phyloP scores from a whole-genome alignment of 495 filamentous ascomycete genomes.

The Hyaloscypha bicolor region DNA sequence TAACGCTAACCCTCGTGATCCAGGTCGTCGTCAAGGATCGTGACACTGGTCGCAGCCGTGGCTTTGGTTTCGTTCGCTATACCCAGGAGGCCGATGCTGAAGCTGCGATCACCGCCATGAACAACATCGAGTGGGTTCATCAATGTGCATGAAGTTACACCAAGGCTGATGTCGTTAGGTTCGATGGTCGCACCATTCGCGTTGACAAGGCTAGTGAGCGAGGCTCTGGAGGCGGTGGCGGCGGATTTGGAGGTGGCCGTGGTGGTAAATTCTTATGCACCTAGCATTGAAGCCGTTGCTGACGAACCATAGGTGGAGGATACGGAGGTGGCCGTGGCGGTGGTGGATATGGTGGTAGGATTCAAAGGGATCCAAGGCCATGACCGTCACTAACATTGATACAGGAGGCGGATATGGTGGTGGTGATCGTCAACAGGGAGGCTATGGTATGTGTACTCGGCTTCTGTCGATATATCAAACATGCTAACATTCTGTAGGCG shows the following conservation, averaged over 20 bases:
- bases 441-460: conserved; percentile 16
- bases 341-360: conserved; percentile 20
- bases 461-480: background rate
- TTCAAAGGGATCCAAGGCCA: background rate
- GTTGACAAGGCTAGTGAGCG: conserved; percentile 95
- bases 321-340: conserved; percentile 24
- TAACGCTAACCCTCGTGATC: conserved; percentile 10
- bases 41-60: conserved; percentile 92
- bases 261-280: conserved; percentile 14
- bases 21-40: conserved; percentile 98
- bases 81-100: conserved; percentile 80
- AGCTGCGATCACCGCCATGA: conserved; percentile 79
- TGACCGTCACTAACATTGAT: background rate
- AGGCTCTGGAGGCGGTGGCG: conserved; percentile 56
- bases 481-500: conserved; percentile 21
- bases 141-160: background rate
- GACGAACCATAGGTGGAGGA: conserved; percentile 12
- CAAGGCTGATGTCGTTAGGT: conserved; percentile 54
- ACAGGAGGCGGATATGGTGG: conserved; percentile 28
- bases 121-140: conserved; percentile 84
- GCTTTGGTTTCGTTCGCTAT: conserved; percentile 96
- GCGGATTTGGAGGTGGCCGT: conserved; percentile 44
- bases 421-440: conserved; percentile 29
- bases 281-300: background rate
- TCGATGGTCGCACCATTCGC: conserved; percentile 93